Evolutionary conservation across 352 stramenopile genomes (phyloP), one percentile per base, ranked within the genome.

Genomic region (Aphanomyces astaci): DNA sequence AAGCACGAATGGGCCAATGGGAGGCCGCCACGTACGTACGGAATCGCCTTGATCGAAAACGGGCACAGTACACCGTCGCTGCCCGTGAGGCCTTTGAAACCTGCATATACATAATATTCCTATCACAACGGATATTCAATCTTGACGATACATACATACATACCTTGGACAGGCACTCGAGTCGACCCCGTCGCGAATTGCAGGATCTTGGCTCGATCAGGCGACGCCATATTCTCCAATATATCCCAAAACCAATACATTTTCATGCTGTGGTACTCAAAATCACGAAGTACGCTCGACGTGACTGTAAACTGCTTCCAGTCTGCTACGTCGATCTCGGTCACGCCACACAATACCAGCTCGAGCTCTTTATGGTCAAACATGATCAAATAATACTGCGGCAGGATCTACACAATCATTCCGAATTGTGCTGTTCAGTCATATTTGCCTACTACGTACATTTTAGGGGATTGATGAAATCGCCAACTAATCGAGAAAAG

Each of bases 131-230:
- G n/a, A n/a, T n/a, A n/a, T n/a, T n/a, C n/a, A n/a, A n/a, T n/a
- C n/a, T 39, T 11, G 30, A n/a, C 0, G 51, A 28, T 7, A 59
- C 15, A 15, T 11, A n/a, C 4, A 27, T 25, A 25, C 19, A 9
- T 53, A 32, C 82, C 82, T 60, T 94, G 83, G 7, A 95, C 84
- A 19, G 85, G 83, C 3, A 99, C 95, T 63, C 98, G 98, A 7
- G 88, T 96, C 19, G 92, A 98, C 1, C 97, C 97, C 0, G 96
- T 99, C 4, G 97, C 90, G 78, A 99, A 99, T 73, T 99, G 96
- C 24, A 99, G 77, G 71, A 99, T 89, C 15, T 94, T 80, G 40
- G 96, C 96, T 32, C 96, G 95, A 63, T 99, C 89, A 66, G 96
- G 95, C 36, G 93, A 78, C 0, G 84, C 90, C 31, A 99, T 87